phyloP scores from a whole-genome alignment of 1,139 yeast genomes.

The Pichia sp. region DNA sequence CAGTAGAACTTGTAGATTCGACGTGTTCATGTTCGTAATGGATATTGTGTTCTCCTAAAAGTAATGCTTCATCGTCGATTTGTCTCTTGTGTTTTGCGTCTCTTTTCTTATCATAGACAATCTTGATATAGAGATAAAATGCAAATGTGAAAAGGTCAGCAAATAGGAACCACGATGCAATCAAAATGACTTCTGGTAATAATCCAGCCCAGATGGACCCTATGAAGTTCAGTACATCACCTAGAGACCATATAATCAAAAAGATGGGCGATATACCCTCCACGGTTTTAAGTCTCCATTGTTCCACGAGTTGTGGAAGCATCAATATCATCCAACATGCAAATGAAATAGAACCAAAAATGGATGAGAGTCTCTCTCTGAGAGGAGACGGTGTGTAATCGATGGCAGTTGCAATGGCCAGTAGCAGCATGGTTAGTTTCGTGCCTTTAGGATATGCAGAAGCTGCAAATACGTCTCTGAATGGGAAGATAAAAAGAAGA shows the following conservation, averaged over 20 bases:
- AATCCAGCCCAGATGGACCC: conserved; percentile 71
- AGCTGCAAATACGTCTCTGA: too few species aligned
- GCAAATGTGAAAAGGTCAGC: conserved; percentile 58
- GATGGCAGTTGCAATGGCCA: not conserved
- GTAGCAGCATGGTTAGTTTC: not conserved
- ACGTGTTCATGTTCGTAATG: conserved; percentile 8
- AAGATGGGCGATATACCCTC: conserved; percentile 74
- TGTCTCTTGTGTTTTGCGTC: conserved; percentile 4
- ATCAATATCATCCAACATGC: conserved; percentile 80
- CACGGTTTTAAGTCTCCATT: conserved; percentile 71
- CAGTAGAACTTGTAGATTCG: too few species aligned
- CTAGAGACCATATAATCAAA: conserved; percentile 63
- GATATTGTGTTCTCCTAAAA: conserved; percentile 15
- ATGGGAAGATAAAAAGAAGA: too few species aligned
- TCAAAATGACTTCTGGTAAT: conserved; percentile 60
- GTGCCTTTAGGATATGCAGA: too few species aligned
- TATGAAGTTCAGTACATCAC: conserved; percentile 59
- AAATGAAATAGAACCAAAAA: conserved; percentile 61
- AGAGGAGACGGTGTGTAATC: conserved; percentile 11
- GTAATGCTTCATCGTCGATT: conserved; percentile 18
- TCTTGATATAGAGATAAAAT: conserved; percentile 54
- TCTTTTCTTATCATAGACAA: conserved; percentile 35
- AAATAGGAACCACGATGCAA: conserved; percentile 70
- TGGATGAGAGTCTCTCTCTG: conserved; percentile 45
- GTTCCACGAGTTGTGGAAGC: conserved; percentile 75